A percentile compares a stretch with the other conserved stretches of the same genome.
phyloP scores from a whole-genome alignment of 768 basidiomycete species.

The Exsudoporus frostii region DNA sequence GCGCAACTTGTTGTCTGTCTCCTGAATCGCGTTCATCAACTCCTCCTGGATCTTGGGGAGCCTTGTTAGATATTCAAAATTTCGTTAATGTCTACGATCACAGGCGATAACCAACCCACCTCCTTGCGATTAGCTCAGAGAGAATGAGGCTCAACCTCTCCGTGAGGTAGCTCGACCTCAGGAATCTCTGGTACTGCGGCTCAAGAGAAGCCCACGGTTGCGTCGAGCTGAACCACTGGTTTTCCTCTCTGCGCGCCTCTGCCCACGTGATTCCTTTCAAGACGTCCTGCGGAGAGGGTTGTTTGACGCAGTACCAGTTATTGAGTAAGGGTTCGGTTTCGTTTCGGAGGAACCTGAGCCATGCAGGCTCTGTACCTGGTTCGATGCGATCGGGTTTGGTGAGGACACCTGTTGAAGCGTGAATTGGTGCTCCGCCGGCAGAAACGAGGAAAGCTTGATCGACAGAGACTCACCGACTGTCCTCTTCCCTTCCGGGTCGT shows the following conservation, averaged over 20 bases:
- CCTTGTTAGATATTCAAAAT: conserved; percentile 32
- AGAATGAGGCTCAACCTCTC: conserved; percentile 57
- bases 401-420: conserved; percentile 29
- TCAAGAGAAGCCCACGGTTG: conserved; percentile 57
- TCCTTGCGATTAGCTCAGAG: conserved; percentile 58
- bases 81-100: neutral
- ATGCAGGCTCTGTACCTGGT: conserved; percentile 29
- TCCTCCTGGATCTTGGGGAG: conserved; percentile 63
- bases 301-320: conserved; percentile 41
- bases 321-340: conserved; percentile 37
- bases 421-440: neutral
- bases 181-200: conserved; percentile 43
- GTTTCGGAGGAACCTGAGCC: conserved; percentile 57
- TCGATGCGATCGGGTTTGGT: conserved; percentile 68
- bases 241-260: conserved; percentile 55
- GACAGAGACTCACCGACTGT: conserved; percentile 56
- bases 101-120: conserved; percentile 36
- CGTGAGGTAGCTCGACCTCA: conserved; percentile 57
- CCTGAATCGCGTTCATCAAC: conserved; percentile 42
- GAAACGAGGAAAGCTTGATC: conserved; percentile 51
- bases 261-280: conserved; percentile 43
- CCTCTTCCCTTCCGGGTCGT: conserved; percentile 60
- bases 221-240: conserved; percentile 51
- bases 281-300: conserved; percentile 31
- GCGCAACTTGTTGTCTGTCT: conserved; percentile 33